phyloP scores from a whole-genome alignment of 495 filamentous ascomycete species.

The Paragyromitra xinjiangensis region DNA sequence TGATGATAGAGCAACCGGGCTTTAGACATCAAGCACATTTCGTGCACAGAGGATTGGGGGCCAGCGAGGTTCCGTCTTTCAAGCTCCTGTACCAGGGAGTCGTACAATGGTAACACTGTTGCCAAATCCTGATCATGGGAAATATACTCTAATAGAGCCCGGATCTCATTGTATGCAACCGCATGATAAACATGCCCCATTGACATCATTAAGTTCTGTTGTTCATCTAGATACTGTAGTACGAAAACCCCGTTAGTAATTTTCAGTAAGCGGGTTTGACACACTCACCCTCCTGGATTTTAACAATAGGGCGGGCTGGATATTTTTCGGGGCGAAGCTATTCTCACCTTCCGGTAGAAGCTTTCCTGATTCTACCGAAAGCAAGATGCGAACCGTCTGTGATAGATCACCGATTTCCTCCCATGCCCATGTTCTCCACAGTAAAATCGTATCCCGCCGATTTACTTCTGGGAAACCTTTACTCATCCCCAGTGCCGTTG shows the following conservation, averaged over 20 bases:
- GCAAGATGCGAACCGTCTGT: conserved; percentile 61
- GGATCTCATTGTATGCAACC: conserved; percentile 67
- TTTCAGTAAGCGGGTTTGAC: conserved; percentile 49
- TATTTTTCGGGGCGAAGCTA: conserved; percentile 26
- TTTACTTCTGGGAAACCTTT: conserved; percentile 59
- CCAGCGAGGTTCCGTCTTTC: conserved; percentile 43
- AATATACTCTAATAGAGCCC: conserved; percentile 73
- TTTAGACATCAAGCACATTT: conserved; percentile 72
- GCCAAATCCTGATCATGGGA: conserved; percentile 52
- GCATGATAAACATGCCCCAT: conserved; percentile 61
- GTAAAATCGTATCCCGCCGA: conserved; percentile 62
- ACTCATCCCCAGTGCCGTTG: conserved; percentile 70
- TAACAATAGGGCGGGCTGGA: conserved; percentile 59
- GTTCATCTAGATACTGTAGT: conserved; percentile 65
- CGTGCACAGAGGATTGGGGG: conserved; percentile 58
- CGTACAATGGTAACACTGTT: conserved; percentile 44
- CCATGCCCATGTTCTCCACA: conserved; percentile 81
- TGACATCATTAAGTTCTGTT: conserved; percentile 67
- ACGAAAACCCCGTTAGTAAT: conserved; percentile 48
- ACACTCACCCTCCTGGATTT: conserved; percentile 65
- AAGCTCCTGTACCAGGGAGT: conserved; percentile 41
- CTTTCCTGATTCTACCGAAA: conserved; percentile 50
- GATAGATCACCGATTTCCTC: conserved; percentile 66
- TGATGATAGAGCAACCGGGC: conserved; percentile 76
- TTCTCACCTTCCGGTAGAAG: conserved; percentile 25